Base-by-base conservation (phyloP, 441 rosid genomes). In the Gossypium aridum region DNA sequence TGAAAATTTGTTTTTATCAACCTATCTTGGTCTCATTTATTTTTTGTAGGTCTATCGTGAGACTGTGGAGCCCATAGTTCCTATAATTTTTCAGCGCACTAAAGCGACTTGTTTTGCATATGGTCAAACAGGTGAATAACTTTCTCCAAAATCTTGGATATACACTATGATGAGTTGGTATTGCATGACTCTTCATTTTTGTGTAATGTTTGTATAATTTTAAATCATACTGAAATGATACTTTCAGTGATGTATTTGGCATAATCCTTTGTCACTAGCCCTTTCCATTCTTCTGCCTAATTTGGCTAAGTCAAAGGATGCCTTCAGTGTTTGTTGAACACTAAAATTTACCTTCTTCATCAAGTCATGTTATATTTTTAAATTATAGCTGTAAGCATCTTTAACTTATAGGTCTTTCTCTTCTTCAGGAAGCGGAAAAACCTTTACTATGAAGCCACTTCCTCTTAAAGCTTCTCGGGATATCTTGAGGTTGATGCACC, bases 81-180 rank as follows among this genome's bases (percentile, higher is more conserved):
- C 99, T 25, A 92, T 89, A 62, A 92, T 96, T 74, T 96, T 96
- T 78, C 96, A 93, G 74, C 90, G 96, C 64, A 90, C 91, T 53
- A 96, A 96, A 83, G 99, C 98, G 70, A 96, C 99, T 76, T 96
- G 98, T 86, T 96, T 96, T 87, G 98, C 99, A 63, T 93, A 93
- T 89, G 99, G 99, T 64, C 99, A 96, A 85, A 96, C 99, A 85
- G 98, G 99, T 93, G 70, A 76, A 65, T 63, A 70, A 47, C 54
- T 51, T 71, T 54, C 47, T 60, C 39, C 59, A 53, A 70, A 22
- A 54, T 72, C 22, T 60, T 75, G 7, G 45, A 59, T 64, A 14
- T 62, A 43, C 74, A 26, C 17, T 20, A 53, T 53, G 51, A 10
- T 57, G 34, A 37, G 10, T 13, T 59, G 55, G 34, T 16, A 10